Percentiles rank a stretch among this genome's conserved stretches.
Evolutionary conservation across 345 rosid species (phyloP).

Genomic region (Eucalyptus polyanthemos): DNA sequence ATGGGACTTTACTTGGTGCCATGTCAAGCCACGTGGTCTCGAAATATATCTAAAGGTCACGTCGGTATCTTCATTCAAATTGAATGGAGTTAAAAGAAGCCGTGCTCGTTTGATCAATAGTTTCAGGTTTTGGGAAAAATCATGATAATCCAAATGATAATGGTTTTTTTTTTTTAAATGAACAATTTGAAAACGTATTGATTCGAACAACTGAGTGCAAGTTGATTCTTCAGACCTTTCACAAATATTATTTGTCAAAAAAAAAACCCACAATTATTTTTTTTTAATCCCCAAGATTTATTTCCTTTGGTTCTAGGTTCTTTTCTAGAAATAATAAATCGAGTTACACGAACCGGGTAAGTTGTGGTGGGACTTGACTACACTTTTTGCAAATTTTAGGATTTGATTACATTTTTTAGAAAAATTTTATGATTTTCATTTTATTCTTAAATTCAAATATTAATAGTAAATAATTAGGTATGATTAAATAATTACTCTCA

Average conservation of each 20-base stretch:
- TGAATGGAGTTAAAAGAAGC: neutral
- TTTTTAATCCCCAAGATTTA: neutral
- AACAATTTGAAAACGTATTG: accelerated
- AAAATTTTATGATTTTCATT: accelerated
- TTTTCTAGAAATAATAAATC: neutral
- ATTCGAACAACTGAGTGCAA: neutral
- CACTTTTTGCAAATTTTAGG: neutral
- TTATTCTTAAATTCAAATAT: neutral
- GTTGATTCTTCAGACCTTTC: neutral
- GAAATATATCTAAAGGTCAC: neutral
- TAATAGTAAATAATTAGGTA: neutral
- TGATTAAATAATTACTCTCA: too few species aligned
- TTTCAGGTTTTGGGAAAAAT: neutral
- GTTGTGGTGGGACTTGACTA: neutral
- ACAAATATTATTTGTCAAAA: neutral
- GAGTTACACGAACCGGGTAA: neutral
- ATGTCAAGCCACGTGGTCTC: neutral
- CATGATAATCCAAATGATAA: neutral
- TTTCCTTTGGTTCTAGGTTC: neutral
- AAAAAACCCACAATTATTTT: neutral
- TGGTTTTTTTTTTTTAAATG: neutral
- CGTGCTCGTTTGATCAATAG: neutral
- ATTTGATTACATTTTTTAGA: neutral
- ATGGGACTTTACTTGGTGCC: neutral
- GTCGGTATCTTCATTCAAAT: neutral